These are phyloP conservation scores for Plantago coronopus DNA, from an alignment of 305 asterid genomes.

Conservation along the genomic window DNA sequence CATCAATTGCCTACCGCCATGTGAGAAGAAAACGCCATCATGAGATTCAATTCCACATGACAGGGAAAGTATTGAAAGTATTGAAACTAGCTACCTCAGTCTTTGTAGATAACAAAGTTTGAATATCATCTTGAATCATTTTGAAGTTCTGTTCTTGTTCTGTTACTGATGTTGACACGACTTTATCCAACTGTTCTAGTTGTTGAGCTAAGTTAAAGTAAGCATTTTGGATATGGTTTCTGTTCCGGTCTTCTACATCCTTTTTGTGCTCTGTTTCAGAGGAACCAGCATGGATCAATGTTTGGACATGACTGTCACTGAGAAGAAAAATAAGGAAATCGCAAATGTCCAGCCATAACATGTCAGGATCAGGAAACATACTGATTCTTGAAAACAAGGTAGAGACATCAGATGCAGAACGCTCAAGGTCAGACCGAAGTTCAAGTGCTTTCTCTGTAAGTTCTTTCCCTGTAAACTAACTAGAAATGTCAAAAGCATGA, in stretches of 20 bases:
- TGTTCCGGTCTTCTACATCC: slow-evolving; percentile 40
- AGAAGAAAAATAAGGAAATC: neutral
- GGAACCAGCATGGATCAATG: slow-evolving; percentile 10
- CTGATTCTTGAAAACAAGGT: slow-evolving; percentile 41
- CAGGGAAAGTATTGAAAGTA: neutral
- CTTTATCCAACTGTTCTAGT: slow-evolving; percentile 39
- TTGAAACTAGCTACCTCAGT: slow-evolving; percentile 34
- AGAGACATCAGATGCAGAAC: slow-evolving; percentile 43
- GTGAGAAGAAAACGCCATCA: slow-evolving; percentile 5
- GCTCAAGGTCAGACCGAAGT: slow-evolving; percentile 51
- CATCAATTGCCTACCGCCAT: slow-evolving; percentile 37
- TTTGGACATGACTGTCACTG: neutral
- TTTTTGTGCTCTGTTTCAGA: slow-evolving; percentile 40
- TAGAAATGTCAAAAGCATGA: neutral
- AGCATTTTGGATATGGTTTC: slow-evolving; percentile 30
- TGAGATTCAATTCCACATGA: slow-evolving; percentile 13
- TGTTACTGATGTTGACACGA: slow-evolving; percentile 33
- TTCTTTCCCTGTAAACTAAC: slow-evolving; percentile 34
- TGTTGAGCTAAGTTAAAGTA: slow-evolving; percentile 41
- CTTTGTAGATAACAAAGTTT: slow-evolving; percentile 39
- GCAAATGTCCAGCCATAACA: neutral
- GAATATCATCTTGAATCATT: slow-evolving; percentile 36
- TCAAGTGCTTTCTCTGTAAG: slow-evolving; percentile 46
- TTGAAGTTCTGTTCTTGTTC: slow-evolving; percentile 46
- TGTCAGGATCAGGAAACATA: slow-evolving; percentile 22